Evolutionary conservation across 1,284 basidiomycete species (phyloP).

Genomic region (Coriolopsis trogii): DNA sequence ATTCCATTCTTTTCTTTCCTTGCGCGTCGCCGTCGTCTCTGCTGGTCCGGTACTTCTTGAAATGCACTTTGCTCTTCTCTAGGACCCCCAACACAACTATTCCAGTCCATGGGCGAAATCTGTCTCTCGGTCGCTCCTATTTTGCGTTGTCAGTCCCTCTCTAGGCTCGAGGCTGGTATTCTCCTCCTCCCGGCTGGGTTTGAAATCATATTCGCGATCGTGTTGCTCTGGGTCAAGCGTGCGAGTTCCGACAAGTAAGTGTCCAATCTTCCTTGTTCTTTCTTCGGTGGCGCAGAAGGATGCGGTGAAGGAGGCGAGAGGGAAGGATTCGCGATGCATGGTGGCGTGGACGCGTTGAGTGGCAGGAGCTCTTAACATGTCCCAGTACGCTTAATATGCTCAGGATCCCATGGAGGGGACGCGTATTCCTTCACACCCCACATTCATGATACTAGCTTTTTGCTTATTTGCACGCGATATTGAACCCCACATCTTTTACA

Average conservation of each 20-base stretch:
- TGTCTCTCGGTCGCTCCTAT: constrained; percentile 73
- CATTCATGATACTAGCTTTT: too few relatives aligned
- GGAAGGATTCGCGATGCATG: too few relatives aligned
- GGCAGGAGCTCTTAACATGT: too few relatives aligned
- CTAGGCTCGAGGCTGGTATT: constrained; percentile 46
- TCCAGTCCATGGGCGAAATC: constrained; percentile 46
- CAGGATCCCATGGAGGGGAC: too few relatives aligned
- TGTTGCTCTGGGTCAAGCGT: constrained; percentile 53
- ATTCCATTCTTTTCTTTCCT: constrained; percentile 37
- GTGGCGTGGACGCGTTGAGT: too few relatives aligned
- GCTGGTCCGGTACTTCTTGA: constrained; percentile 25
- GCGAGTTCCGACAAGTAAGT: constrained; percentile 60
- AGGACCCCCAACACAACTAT: constrained; percentile 15
- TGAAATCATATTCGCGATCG: constrained; percentile 60
- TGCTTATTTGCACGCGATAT: too few relatives aligned
- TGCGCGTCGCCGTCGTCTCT: constrained; percentile 16
- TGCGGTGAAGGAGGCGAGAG: neutral
- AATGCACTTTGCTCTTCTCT: constrained; percentile 27
- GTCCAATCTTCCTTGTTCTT: neutral
- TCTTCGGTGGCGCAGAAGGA: neutral
- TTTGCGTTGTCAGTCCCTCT: constrained; percentile 67
- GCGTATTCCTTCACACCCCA: too few relatives aligned
- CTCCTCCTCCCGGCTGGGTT: constrained; percentile 65
- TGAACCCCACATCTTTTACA: constrained; percentile 26
- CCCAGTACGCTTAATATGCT: too few relatives aligned